Evolutionary conservation across 202 grass and related monocot species (phyloP), one percentile per base, ranked within the genome.

Genomic region (Schoenoplectus triqueter): DNA sequence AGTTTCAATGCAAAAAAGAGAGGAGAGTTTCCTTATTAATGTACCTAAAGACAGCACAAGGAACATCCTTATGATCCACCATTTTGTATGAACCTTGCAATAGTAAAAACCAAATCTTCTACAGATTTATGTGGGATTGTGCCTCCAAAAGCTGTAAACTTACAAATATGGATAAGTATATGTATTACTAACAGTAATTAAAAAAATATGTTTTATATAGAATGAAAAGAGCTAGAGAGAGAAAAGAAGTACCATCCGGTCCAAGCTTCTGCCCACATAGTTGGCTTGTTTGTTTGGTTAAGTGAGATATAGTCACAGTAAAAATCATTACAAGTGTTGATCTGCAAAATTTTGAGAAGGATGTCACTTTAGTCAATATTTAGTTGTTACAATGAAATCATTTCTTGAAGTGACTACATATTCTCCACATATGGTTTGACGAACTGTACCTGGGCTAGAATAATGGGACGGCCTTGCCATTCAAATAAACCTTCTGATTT

Each of bases 221-320:
- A 57, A 2, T 61, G 13, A 66, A 83, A 15, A 42, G 2, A 7
- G 49, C 13, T 76, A 80, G 64, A 59, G 31, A 66, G 15, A 56
- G 79, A 85, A 74, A 83, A 49, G 50, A 84, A 51, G 63, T 92
- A 97, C 95, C 96, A 98, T 62, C 91, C 93, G 15, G 81, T 99
- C 96, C 96, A 99, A 18, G 90, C 91, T 80, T 99, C 96, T 1
- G 96, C 96, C 96, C 96, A 99, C 90, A 99, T 96, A 31, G 84
- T 90, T 2, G 96, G 96, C 90, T 99, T 99, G 86, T 82, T 83
- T 4, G 84, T 77, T 49, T 90, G 80, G 52, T 99, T 99, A 57
- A 93, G 93, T 17, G 52, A 86, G 82, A 98, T 95, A 83, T 86
- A 74, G 84, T 98, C 95, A 54, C 96, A 98, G 86, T 98, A 98